These are phyloP conservation scores for Allium cepa DNA, from an alignment of 106 monocot genomes.

Conservation along the genomic window DNA sequence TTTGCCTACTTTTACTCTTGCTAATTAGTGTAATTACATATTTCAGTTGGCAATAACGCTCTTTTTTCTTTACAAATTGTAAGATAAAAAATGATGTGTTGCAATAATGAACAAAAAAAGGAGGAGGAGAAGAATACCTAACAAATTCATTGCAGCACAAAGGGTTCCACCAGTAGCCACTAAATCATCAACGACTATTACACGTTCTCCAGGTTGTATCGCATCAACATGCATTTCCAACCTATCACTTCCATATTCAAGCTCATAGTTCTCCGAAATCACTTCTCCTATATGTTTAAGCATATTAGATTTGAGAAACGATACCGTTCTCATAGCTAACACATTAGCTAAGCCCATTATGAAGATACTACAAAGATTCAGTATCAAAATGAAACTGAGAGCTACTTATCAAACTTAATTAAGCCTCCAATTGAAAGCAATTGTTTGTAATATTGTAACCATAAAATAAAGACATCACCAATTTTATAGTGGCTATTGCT, in stretches of 20 bases:
- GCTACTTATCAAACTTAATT: background rate
- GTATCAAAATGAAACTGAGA: background rate
- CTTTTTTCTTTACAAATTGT: background rate
- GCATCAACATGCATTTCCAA: conserved; percentile 59
- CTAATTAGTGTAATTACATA: too few species aligned
- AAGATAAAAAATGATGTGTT: background rate
- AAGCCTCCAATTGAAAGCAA: too few species aligned
- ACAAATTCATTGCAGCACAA: conserved; percentile 51
- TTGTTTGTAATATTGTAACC: too few species aligned
- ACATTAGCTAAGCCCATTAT: too few species aligned
- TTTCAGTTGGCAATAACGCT: too few species aligned
- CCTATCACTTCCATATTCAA: conserved; percentile 60
- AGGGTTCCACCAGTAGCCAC: conserved; percentile 67
- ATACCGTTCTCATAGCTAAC: too few species aligned
- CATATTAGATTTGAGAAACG: too few species aligned
- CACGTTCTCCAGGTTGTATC: conserved; percentile 44
- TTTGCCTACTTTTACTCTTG: too few species aligned
- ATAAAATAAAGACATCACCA: too few species aligned
- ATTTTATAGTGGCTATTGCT: too few species aligned
- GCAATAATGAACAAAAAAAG: background rate
- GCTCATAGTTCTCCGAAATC: conserved; percentile 49
- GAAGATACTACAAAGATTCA: background rate
- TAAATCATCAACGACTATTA: conserved; percentile 51
- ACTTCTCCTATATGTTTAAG: conserved; percentile 30
- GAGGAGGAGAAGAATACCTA: conserved; percentile 17